Conservation (phyloP, 1,284 basidiomycete species). For the Irpex rosettiformis region DNA sequence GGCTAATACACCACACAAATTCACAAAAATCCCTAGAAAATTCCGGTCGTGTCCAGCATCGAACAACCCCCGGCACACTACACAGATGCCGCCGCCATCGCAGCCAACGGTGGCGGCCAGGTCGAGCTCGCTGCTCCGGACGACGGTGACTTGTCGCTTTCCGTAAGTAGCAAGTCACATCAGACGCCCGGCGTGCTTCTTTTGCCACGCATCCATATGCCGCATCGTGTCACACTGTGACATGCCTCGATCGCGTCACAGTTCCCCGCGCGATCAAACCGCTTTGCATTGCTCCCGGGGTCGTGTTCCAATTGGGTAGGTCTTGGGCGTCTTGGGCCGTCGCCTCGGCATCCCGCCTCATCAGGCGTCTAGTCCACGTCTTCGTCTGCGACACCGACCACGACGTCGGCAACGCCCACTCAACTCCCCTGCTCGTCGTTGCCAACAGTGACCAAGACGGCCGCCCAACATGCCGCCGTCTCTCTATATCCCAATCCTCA, state of each 20-base stretch:
- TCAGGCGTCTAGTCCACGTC: constrained; percentile 6
- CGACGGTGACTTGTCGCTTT: constrained; percentile 3
- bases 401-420: constrained; percentile 39
- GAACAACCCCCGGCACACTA: not conserved
- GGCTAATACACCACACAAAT: not conserved
- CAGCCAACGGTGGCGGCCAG: not conserved
- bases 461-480: constrained; percentile 29
- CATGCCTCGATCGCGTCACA: constrained; percentile 3
- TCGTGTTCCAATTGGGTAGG: not conserved
- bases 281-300: constrained; percentile 10
- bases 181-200: constrained; percentile 1
- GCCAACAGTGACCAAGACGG: constrained; percentile 5
- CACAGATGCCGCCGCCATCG: not conserved
- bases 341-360: not conserved
- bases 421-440: constrained; percentile 2
- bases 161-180: not conserved
- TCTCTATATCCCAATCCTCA: constrained; percentile 46
- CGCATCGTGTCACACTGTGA: not conserved
- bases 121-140: not conserved
- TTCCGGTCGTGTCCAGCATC: not conserved
- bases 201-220: constrained; percentile 4
- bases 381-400: not conserved
- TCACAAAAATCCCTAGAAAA: not conserved
- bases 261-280: constrained; percentile 12
- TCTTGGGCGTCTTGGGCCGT: not conserved